Percentiles rank a stretch among this genome's conserved stretches.
phyloP scores from a whole-genome alignment of 169 alveolate species.

The Plasmodium fragile region DNA sequence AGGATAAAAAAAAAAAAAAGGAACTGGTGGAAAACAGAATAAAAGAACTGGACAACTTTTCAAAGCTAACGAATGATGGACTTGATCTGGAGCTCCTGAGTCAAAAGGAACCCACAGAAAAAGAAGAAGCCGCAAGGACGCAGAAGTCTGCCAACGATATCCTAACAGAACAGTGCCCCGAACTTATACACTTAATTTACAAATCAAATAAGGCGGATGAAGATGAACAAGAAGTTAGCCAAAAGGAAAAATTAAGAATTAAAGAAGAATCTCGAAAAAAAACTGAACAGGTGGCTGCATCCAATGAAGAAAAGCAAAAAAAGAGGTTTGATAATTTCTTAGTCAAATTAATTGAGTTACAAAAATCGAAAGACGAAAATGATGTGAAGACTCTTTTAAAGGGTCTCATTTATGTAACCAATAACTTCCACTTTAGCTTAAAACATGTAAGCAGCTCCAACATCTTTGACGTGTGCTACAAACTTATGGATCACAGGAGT shows the following conservation, averaged over 20 bases:
- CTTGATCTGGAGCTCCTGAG: neutral
- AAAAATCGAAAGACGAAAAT: constrained; percentile 61
- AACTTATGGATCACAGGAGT: constrained; percentile 67
- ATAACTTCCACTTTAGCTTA: constrained; percentile 42
- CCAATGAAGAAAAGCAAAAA: constrained; percentile 53
- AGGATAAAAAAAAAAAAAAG: constrained; percentile 69
- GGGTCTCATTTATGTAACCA: constrained; percentile 53
- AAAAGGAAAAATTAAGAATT: neutral
- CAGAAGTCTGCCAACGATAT: constrained; percentile 21
- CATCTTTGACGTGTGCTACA: constrained; percentile 60
- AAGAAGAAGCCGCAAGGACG: neutral
- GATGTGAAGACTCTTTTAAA: constrained; percentile 36
- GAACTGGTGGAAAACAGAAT: constrained; percentile 58
- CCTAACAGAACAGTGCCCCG: constrained; percentile 68
- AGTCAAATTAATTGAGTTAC: constrained; percentile 45
- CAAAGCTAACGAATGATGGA: constrained; percentile 33
- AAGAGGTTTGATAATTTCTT: constrained; percentile 48
- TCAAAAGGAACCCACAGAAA: neutral
- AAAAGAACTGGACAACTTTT: constrained; percentile 61
- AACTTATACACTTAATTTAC: constrained; percentile 53
- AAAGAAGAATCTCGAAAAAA: constrained; percentile 4
- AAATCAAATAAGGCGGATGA: constrained; percentile 11
- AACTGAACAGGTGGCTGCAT: neutral
- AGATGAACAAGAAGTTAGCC: neutral
- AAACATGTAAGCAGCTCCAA: constrained; percentile 45